Conservation (phyloP, 2,329 filamentous ascomycete species). For the Sphaerulina musiva region DNA sequence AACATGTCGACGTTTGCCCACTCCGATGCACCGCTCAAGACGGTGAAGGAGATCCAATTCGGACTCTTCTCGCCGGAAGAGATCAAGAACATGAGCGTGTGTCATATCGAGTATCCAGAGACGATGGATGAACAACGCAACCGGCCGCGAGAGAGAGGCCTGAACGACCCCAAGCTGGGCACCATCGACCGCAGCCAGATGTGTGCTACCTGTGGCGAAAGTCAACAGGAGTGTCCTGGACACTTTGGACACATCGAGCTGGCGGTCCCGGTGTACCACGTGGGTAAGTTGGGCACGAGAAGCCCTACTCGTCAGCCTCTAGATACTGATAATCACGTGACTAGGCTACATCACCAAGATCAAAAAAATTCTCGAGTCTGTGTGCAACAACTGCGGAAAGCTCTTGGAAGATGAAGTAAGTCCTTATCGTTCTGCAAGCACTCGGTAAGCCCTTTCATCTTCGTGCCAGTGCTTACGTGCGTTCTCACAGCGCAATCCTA, state of each 20-base stretch:
- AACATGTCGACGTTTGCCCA: constrained; percentile 90
- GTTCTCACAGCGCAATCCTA: constrained; percentile 64
- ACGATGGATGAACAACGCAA: constrained; percentile 96
- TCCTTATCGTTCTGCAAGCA: constrained; percentile 44
- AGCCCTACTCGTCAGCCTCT: not conserved
- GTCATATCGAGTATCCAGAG: constrained; percentile 94
- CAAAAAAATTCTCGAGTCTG: constrained; percentile 97
- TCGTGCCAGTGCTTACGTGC: constrained; percentile 42
- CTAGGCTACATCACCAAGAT: constrained; percentile 95
- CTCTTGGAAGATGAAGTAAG: constrained; percentile 97
- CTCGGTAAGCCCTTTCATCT: constrained; percentile 15
- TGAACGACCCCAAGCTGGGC: constrained; percentile 92
- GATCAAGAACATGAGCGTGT: constrained; percentile 98
- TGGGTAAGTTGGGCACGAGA: constrained; percentile 46
- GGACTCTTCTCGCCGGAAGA: constrained; percentile 95
- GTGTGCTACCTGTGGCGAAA: constrained; percentile 93
- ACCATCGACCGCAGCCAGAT: constrained; percentile 94
- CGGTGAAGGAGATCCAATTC: constrained; percentile 98
- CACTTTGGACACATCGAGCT: constrained; percentile 99
- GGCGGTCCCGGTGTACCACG: constrained; percentile 90
- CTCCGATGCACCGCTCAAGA: constrained; percentile 93
- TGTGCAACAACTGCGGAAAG: constrained; percentile 98
- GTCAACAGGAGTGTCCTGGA: constrained; percentile 91
- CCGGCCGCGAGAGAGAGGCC: constrained; percentile 80
- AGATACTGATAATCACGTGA: constrained; percentile 21